Conservation (phyloP, 2,329 filamentous ascomycete genomes). For the Capronia epimyces region DNA sequence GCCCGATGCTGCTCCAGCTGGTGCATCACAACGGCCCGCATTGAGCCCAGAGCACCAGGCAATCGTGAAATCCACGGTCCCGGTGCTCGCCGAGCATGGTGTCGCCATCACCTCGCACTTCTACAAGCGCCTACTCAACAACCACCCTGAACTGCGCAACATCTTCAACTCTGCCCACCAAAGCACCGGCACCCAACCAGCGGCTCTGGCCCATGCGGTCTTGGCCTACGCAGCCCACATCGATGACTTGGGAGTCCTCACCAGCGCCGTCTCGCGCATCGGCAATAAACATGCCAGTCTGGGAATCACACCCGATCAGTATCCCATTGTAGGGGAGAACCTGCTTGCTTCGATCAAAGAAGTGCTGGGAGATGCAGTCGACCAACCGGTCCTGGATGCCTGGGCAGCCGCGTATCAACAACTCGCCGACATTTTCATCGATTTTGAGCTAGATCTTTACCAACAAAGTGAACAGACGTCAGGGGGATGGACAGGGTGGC, state of each 20-base stretch:
- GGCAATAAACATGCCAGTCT: constrained; percentile 71
- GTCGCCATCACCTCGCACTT: constrained; percentile 64
- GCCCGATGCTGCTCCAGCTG: background rate
- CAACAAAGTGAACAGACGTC: background rate
- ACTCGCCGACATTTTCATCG: constrained; percentile 67
- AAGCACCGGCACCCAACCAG: constrained; percentile 60
- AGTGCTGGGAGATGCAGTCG: constrained; percentile 63
- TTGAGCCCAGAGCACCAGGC: constrained; percentile 49
- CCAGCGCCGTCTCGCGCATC: constrained; percentile 59
- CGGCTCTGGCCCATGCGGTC: constrained; percentile 64
- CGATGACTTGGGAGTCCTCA: constrained; percentile 58
- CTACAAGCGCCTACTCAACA: constrained; percentile 62
- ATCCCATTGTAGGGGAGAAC: constrained; percentile 64
- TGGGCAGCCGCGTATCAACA: constrained; percentile 70
- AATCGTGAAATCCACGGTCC: constrained; percentile 65
- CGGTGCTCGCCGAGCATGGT: constrained; percentile 62
- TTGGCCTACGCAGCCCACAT: constrained; percentile 68
- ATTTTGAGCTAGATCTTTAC: constrained; percentile 60
- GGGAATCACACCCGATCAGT: constrained; percentile 63
- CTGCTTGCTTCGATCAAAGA: constrained; percentile 62
- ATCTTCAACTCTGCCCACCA: constrained; percentile 70
- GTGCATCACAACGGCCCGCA: background rate
- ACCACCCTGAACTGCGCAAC: constrained; percentile 61
- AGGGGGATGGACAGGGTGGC: constrained; percentile 58
- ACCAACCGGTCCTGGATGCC: constrained; percentile 57